A percentile compares a stretch with the other conserved stretches of the same genome.
These are phyloP conservation scores for Quercus alba DNA, from an alignment of 306 rosid genomes.

Conservation along the genomic window DNA sequence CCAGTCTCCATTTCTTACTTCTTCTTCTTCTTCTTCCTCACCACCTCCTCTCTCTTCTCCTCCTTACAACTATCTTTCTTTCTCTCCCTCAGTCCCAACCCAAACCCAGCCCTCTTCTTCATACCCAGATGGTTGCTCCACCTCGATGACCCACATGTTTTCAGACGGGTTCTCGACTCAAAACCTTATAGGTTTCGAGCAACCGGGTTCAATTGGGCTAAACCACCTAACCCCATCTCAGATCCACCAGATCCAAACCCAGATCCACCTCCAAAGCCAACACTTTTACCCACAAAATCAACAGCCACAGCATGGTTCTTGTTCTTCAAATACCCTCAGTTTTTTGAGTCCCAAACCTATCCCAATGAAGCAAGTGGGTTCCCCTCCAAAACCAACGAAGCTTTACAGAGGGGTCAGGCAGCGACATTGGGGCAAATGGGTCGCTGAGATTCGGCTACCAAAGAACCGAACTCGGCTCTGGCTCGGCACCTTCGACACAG, in stretches of 20 bases:
- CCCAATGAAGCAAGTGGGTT: constrained; percentile 67
- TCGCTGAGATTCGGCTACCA: constrained; percentile 94
- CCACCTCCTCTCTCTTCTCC: constrained; percentile 23
- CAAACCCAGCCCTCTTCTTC: constrained; percentile 32
- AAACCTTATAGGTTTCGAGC: constrained; percentile 39
- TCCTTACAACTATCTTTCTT: background rate
- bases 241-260: constrained; percentile 75
- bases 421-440: constrained; percentile 99
- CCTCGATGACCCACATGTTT: constrained; percentile 40
- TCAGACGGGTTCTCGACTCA: constrained; percentile 44
- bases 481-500: constrained; percentile 97
- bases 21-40: constrained; percentile 17
- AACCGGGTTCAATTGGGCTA: constrained; percentile 49
- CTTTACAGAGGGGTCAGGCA: constrained; percentile 95
- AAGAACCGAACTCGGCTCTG: constrained; percentile 92
- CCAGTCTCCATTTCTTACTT: constrained; percentile 23
- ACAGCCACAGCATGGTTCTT: background rate
- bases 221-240: constrained; percentile 66
- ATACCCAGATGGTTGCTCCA: constrained; percentile 30
- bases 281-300: background rate
- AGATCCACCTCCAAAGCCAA: constrained; percentile 45
- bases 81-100: constrained; percentile 25
- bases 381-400: constrained; percentile 65
- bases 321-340: constrained; percentile 7
- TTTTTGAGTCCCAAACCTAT: constrained; percentile 59